Evolutionary conservation across 1,139 yeast genomes (phyloP).

Genomic region (Diutina rugosa): DNA sequence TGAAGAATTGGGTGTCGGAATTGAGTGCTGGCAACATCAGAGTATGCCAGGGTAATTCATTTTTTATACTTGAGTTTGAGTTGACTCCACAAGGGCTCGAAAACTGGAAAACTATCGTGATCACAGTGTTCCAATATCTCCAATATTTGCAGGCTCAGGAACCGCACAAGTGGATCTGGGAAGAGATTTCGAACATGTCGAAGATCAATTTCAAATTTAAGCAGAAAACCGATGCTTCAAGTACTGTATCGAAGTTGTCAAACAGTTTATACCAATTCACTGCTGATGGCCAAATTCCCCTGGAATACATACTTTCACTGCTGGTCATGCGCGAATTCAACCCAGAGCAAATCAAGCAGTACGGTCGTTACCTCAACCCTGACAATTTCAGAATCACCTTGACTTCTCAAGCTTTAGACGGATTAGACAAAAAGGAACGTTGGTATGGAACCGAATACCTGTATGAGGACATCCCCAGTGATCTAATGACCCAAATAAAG

Average conservation of each 20-base stretch:
- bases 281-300: conserved; percentile 39
- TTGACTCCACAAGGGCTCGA: conserved; percentile 62
- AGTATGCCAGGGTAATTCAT: conserved; percentile 56
- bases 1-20: conserved; percentile 67
- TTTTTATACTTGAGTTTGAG: conserved; percentile 58
- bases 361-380: conserved; percentile 36
- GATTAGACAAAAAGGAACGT: conserved; percentile 38
- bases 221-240: conserved; percentile 52
- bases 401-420: conserved; percentile 34
- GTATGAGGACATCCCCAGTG: conserved; percentile 27
- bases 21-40: conserved; percentile 53
- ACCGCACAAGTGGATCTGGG: conserved; percentile 49
- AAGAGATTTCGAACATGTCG: conserved; percentile 35
- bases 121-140: conserved; percentile 58
- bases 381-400: conserved; percentile 51
- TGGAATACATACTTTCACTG: conserved; percentile 45
- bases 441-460: conserved; percentile 89
- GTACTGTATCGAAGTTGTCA: conserved; percentile 43
- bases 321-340: conserved; percentile 49
- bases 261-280: conserved; percentile 26
- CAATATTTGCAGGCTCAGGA: conserved; percentile 36
- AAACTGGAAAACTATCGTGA: conserved; percentile 49
- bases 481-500: conserved; percentile 22
- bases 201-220: conserved; percentile 46
- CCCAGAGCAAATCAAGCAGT: conserved; percentile 38